Base-by-base conservation (phyloP, 768 basidiomycete species). In the Pisolithus albus region DNA sequence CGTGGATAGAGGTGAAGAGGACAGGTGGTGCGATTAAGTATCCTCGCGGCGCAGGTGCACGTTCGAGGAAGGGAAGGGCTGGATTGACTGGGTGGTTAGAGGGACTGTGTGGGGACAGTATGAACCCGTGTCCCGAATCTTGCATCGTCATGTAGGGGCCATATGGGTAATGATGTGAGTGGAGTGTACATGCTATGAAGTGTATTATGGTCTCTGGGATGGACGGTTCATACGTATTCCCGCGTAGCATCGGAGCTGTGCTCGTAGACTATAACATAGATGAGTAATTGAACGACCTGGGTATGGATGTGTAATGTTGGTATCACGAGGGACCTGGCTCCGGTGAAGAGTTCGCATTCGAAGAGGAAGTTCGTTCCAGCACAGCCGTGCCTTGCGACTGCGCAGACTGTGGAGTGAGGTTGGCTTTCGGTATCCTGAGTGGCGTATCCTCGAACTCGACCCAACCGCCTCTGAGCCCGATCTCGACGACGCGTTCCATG, bases 401-500 rank as follows among this genome's bases (percentile, higher is more conserved):
- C 4, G 15, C 15, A 2, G 43, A 28, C 5, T 23, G 6, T 6
- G 43, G 24, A 2, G 28, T 26, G 6, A 73, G 61, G 44, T 72
- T 61, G 15, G 79, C 63, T 32, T 67, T 73, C 5, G 80, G 75
- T 0, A 78, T 46, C 46, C 70, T 70, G 41, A 88, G 56, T 4
- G 84, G 82, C 5, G 80, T 81, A 26, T 73, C 77, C 38, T 84
- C 72, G 54, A 86, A 77, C 57, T 85, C 83, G 21, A 76, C 76
- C 82, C 78, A 83, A 0, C 82, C 83, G 3, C 79, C 77, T 37
- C 78, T 72, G 45, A 83, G 56, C 1, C 84, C 83, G 49, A 86
- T 81, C 47, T 86, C 83, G 7, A 89, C 81, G 8, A 90, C 70
- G 18, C 82, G 76, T 47, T 84, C 75, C 38, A 89, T 66, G 44